Evolutionary conservation across 176 grass and related monocot genomes (phyloP), one percentile per base, ranked within the genome.

Genomic region (Musa beccarii): DNA sequence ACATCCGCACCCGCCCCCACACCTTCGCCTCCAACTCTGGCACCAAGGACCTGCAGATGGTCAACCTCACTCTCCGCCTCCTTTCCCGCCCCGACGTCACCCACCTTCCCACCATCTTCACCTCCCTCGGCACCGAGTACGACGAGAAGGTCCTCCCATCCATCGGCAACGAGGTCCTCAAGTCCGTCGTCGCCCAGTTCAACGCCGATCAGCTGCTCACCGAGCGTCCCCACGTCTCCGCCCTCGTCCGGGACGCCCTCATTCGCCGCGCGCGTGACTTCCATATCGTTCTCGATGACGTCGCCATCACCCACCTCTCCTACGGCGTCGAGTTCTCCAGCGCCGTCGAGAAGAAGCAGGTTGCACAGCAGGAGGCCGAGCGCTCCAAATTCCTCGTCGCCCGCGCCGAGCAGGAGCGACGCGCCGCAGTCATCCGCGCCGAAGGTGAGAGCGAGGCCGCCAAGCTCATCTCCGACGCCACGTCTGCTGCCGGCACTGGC

Each of bases 341-440:
- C 59, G 96, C 96, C 71, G 96, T 99, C 34, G 96, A 99, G 86
- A 99, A 99, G 91, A 99, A 99, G 85, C 96, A 99, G 88, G 96
- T 99, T 52, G 96, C 96, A 14, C 96, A 99, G 83, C 96, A 95
- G 84, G 96, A 99, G 86, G 96, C 96, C 2, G 96, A 99, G 86
- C 96, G 96, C 8, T 99, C 96, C 75, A 99, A 99, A 83, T 99
- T 99, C 91, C 91, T 99, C 74, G 96, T 95, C 50, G 91, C 91
- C 68, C 85, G 85, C 68, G 94, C 94, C 0, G 94, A 98, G 84
- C 94, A 98, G 78, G 94, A 98, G 86, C 85, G 94, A 69, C 94
- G 94, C 7, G 94, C 94, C 8, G 94, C 94, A 13, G 89, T 98
- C 12, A 86, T 98, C 53, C 86, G 88, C 19, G 94, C 94, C 0